Percentiles rank a stretch among this genome's conserved stretches.
These are phyloP conservation scores for Termitomyces sp. DNA, from an alignment of 768 basidiomycete genomes.

Conservation along the genomic window DNA sequence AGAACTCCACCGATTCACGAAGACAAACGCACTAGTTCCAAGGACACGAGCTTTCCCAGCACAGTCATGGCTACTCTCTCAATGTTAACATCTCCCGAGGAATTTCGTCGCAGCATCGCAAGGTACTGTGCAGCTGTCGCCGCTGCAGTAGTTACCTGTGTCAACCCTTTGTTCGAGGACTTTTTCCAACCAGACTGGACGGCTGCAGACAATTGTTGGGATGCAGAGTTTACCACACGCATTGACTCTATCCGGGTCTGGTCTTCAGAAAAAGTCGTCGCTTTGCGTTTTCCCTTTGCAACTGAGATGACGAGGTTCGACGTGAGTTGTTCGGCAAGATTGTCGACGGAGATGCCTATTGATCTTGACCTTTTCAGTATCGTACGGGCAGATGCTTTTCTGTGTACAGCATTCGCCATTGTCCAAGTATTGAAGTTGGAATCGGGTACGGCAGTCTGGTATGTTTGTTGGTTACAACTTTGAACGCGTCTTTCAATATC, in stretches of 20 bases:
- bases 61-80: slow-evolving; percentile 73
- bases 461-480: background rate
- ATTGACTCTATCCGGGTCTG: slow-evolving; percentile 46
- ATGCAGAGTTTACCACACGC: slow-evolving; percentile 60
- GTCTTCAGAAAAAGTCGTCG: slow-evolving; percentile 23
- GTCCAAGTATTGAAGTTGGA: background rate
- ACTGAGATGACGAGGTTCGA: slow-evolving; percentile 26
- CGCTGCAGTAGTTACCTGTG: slow-evolving; percentile 29
- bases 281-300: slow-evolving; percentile 30
- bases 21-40: slow-evolving; percentile 63
- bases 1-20: background rate
- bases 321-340: slow-evolving; percentile 27
- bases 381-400: background rate
- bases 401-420: background rate
- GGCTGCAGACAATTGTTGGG: slow-evolving; percentile 51
- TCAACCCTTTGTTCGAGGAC: slow-evolving; percentile 27
- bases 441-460: background rate
- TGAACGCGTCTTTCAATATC: background rate
- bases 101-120: slow-evolving; percentile 39
- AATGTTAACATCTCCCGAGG: slow-evolving; percentile 53
- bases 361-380: background rate
- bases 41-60: slow-evolving; percentile 58
- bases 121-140: slow-evolving; percentile 44
- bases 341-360: slow-evolving; percentile 17
- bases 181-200: slow-evolving; percentile 63